A percentile compares a stretch with the other conserved stretches of the same genome.
phyloP scores from a whole-genome alignment of 176 grass and related monocot species.

The Carex scoparia region DNA sequence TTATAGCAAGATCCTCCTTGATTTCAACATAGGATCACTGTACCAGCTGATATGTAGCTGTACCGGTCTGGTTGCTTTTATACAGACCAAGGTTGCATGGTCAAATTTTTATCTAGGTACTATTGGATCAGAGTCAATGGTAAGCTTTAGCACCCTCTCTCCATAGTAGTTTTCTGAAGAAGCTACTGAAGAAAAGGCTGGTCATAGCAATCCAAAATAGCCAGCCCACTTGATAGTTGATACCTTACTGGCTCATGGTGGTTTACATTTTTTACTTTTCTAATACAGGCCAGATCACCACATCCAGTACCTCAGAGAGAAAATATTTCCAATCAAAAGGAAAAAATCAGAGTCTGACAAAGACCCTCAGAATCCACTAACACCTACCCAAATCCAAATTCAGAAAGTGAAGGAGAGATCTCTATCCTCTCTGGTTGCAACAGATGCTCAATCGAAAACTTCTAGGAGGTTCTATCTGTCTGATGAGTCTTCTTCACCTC shows the following conservation, averaged over 20 bases:
- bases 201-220: neutral
- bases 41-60: conserved; percentile 18
- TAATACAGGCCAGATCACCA: conserved; percentile 26
- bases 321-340: conserved; percentile 18
- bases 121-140: neutral
- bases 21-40: neutral
- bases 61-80: neutral
- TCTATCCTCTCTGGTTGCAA: conserved; percentile 20
- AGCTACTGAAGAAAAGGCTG: neutral
- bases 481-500: neutral
- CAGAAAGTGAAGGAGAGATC: conserved; percentile 27
- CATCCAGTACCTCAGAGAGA: conserved; percentile 24
- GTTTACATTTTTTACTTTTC: neutral
- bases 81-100: neutral
- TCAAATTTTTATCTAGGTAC: neutral
- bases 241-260: neutral
- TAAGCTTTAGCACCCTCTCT: neutral
- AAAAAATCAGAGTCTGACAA: neutral
- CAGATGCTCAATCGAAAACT: conserved; percentile 1
- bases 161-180: neutral
- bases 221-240: too few species aligned
- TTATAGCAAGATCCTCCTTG: neutral
- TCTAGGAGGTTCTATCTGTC: neutral
- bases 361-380: neutral
- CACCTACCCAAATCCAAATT: neutral